Conservation (phyloP, 768 basidiomycete species). For the Pleurotus tuoliensis region DNA sequence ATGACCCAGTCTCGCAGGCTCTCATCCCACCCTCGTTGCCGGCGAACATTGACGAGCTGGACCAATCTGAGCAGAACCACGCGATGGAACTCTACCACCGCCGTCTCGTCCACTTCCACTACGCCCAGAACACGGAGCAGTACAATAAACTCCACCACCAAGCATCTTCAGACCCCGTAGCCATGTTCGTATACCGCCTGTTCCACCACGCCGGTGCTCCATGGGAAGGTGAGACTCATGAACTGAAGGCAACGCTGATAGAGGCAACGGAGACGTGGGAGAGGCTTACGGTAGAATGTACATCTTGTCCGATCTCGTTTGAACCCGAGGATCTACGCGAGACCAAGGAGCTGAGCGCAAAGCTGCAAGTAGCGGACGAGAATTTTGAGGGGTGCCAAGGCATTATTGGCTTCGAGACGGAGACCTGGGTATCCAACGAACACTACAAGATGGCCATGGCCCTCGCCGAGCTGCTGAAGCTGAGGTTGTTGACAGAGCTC, state of each 20-base stretch:
- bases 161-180: slow-evolving; percentile 33
- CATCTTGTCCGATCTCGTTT: slow-evolving; percentile 45
- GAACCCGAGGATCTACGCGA: slow-evolving; percentile 39
- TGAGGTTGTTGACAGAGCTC: slow-evolving; percentile 2
- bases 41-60: slow-evolving; percentile 36
- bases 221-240: slow-evolving; percentile 50
- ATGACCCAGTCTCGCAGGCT: slow-evolving; percentile 34
- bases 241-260: slow-evolving; percentile 43
- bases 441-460: slow-evolving; percentile 37
- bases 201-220: slow-evolving; percentile 38
- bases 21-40: slow-evolving; percentile 40
- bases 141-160: slow-evolving; percentile 40
- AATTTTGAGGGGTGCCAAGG: slow-evolving; percentile 20
- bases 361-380: slow-evolving; percentile 26
- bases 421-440: slow-evolving; percentile 40
- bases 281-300: slow-evolving; percentile 31
- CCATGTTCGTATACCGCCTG: slow-evolving; percentile 35
- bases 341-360: slow-evolving; percentile 33
- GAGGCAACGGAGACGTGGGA: slow-evolving; percentile 39
- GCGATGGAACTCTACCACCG: slow-evolving; percentile 35
- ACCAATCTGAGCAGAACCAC: slow-evolving; percentile 27
- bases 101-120: slow-evolving; percentile 49
- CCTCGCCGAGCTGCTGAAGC: slow-evolving; percentile 18
- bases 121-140: slow-evolving; percentile 39
- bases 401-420: slow-evolving; percentile 30